These are phyloP conservation scores for Aspergillus sp. DNA, from an alignment of 2,329 filamentous ascomycete species.

Conservation along the genomic window DNA sequence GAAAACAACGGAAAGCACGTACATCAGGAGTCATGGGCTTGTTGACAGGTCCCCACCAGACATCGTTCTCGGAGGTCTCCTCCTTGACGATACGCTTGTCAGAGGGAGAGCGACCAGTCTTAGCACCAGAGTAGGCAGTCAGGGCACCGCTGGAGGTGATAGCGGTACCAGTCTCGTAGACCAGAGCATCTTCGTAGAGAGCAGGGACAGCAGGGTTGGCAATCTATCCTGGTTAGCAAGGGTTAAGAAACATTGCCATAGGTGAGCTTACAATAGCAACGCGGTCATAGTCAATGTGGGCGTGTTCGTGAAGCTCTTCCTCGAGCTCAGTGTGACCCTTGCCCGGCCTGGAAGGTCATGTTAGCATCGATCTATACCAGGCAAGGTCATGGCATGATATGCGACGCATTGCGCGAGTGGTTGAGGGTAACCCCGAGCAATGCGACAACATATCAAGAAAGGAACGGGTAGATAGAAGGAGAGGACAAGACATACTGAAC, in stretches of 20 bases:
- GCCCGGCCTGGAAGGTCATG: conserved; percentile 62
- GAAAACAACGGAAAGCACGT: conserved; percentile 50
- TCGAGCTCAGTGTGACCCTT: conserved; percentile 94
- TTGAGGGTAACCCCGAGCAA: not conserved
- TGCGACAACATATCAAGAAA: conserved; percentile 16
- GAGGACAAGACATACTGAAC: conserved; percentile 68
- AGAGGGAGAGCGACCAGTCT: conserved; percentile 93
- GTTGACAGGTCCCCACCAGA: conserved; percentile 99
- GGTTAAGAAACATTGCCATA: not conserved
- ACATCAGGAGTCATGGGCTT: conserved; percentile 98
- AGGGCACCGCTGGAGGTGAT: conserved; percentile 94
- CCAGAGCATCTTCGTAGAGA: conserved; percentile 97
- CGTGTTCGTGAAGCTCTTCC: conserved; percentile 94
- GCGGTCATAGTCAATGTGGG: conserved; percentile 98
- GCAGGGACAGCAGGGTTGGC: conserved; percentile 94
- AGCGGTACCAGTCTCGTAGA: conserved; percentile 95
- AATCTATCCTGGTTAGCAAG: conserved; percentile 48
- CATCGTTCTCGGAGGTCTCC: conserved; percentile 79
- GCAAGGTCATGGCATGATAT: not conserved
- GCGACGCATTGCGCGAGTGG: not conserved
- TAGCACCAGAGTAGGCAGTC: conserved; percentile 95
- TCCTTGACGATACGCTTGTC: conserved; percentile 99
- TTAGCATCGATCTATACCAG: conserved; percentile 11
- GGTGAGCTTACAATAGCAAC: conserved; percentile 77
- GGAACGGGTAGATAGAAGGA: conserved; percentile 7